phyloP scores from a whole-genome alignment of 352 stramenopile species.

The Globisporangium cylindrosporum region DNA sequence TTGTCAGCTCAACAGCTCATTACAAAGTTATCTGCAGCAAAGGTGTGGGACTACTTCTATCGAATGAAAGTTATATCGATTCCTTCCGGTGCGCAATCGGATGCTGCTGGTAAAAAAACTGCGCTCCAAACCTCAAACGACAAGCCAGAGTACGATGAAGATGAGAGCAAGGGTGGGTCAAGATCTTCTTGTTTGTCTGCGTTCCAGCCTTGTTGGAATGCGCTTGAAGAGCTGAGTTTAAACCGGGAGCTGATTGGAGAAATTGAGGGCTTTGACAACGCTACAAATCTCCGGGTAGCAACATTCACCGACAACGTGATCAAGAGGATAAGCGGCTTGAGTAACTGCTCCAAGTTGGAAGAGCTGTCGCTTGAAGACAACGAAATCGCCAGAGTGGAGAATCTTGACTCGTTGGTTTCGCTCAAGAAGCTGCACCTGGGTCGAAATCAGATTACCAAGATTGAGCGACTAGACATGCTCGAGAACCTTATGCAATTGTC shows the following conservation, averaged over 20 bases:
- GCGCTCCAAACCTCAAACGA: not conserved
- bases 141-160: constrained; percentile 30
- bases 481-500: constrained; percentile 76
- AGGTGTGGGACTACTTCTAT: constrained; percentile 35
- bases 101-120: not conserved
- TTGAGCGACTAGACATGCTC: constrained; percentile 58
- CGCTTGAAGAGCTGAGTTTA: constrained; percentile 64
- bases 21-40: constrained; percentile 40
- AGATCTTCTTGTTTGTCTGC: constrained; percentile 4
- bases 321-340: constrained; percentile 48
- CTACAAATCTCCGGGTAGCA: constrained; percentile 53
- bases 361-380: constrained; percentile 82
- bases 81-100: no score
- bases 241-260: constrained; percentile 53
- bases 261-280: constrained; percentile 53
- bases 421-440: constrained; percentile 79
- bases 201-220: constrained; percentile 30
- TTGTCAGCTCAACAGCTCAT: constrained; percentile 34
- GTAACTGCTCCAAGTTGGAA: constrained; percentile 59
- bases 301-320: constrained; percentile 77
- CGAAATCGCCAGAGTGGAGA: constrained; percentile 62
- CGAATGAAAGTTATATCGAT: constrained; percentile 3
- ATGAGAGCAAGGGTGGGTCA: constrained; percentile 4
- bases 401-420: constrained; percentile 46
- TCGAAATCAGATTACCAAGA: constrained; percentile 65